These are phyloP conservation scores for Petrea volubilis DNA, from an alignment of 257 asterid genomes.

Conservation along the genomic window DNA sequence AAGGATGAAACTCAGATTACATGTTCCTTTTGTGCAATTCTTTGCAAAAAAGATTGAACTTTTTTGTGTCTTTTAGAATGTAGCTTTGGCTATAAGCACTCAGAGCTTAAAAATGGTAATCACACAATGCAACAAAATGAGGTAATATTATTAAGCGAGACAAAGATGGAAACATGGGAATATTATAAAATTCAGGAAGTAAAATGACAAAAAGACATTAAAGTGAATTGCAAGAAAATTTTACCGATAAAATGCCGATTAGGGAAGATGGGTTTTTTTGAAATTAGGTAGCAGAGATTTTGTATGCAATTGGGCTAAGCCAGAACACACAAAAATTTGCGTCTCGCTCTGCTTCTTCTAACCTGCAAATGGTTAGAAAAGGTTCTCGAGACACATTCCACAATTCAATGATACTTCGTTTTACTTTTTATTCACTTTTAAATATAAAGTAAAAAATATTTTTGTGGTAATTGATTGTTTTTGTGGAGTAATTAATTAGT, in stretches of 20 bases:
- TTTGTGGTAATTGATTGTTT: not conserved
- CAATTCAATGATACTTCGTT: not conserved
- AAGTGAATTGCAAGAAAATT: conserved; percentile 1
- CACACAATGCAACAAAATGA: not conserved
- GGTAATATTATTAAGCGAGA: not conserved
- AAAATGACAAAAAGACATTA: not conserved
- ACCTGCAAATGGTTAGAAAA: conserved; percentile 24
- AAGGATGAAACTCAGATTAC: not conserved
- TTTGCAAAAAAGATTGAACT: not conserved
- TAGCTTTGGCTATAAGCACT: not conserved
- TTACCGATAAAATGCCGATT: conserved; percentile 12
- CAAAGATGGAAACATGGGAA: not conserved
- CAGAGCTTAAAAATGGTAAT: not conserved
- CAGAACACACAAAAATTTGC: conserved; percentile 3
- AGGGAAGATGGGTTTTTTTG: conserved; percentile 5
- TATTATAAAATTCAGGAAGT: conserved; percentile 5
- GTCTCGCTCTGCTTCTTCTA: conserved; percentile 24
- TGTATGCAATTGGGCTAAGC: conserved; percentile 6
- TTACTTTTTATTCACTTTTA: not conserved
- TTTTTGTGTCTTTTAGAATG: not conserved
- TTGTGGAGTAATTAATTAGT: too few species aligned
- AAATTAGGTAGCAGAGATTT: conserved; percentile 2
- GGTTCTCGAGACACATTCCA: not conserved
- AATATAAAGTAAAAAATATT: not conserved
- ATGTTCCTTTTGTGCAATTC: not conserved